phyloP scores from a whole-genome alignment of 2,329 filamentous ascomycete genomes.

The Chlorencoelia australis region DNA sequence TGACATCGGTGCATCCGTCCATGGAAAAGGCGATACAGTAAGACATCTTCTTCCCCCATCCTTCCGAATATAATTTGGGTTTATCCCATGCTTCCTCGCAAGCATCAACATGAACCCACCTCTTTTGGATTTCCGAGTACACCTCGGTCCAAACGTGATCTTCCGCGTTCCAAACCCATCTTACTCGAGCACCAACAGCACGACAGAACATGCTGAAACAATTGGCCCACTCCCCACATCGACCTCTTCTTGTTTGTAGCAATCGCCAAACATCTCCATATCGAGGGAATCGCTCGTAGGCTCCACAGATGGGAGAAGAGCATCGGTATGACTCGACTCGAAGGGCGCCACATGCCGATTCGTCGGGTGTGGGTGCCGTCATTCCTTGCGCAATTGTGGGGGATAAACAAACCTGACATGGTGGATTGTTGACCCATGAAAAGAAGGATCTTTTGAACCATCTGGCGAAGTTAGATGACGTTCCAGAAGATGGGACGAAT shows the following conservation, averaged over 20 bases:
- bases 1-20: constrained; percentile 64
- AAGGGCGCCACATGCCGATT: constrained; percentile 77
- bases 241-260: constrained; percentile 74
- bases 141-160: constrained; percentile 98
- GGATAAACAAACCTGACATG: constrained; percentile 70
- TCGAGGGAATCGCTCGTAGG: constrained; percentile 81
- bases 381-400: constrained; percentile 77
- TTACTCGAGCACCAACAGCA: constrained; percentile 78
- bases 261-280: constrained; percentile 94
- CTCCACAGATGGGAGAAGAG: constrained; percentile 62
- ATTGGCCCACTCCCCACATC: constrained; percentile 94
- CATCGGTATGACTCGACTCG: constrained; percentile 88
- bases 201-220: constrained; percentile 98
- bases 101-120: constrained; percentile 94
- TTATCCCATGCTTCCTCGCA: constrained; percentile 96
- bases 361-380: constrained; percentile 77
- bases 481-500: constrained; percentile 8
- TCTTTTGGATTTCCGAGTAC: constrained; percentile 84
- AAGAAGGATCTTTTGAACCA: constrained; percentile 98
- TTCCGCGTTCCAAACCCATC: constrained; percentile 98
- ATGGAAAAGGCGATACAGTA: constrained; percentile 96
- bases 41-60: constrained; percentile 92
- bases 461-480: constrained; percentile 34
- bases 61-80: constrained; percentile 82
- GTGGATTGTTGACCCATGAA: constrained; percentile 91